These are phyloP conservation scores for Dothideomycetidae sp. DNA, from an alignment of 2,329 filamentous ascomycete species.

Conservation along the genomic window DNA sequence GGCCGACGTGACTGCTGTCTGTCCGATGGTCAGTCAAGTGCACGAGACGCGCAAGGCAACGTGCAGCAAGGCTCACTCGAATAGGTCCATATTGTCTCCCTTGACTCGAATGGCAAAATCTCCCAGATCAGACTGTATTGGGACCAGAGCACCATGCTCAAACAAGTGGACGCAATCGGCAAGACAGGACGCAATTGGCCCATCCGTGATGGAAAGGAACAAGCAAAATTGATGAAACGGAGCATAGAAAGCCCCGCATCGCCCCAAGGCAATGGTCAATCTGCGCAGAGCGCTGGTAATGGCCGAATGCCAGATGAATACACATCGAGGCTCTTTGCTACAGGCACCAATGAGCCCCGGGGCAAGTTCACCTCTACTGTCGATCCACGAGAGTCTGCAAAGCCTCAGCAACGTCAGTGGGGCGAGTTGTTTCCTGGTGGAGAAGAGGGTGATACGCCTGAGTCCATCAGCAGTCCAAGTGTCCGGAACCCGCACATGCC, in stretches of 20 bases:
- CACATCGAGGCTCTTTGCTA: slow-evolving; percentile 45
- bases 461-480: slow-evolving; percentile 19
- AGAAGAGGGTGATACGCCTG: slow-evolving; percentile 20
- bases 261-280: slow-evolving; percentile 20
- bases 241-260: slow-evolving; percentile 23
- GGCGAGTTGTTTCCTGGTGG: slow-evolving; percentile 53
- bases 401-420: slow-evolving; percentile 51
- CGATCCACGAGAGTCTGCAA: slow-evolving; percentile 54
- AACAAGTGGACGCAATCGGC: slow-evolving; percentile 87
- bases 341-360: slow-evolving; percentile 45
- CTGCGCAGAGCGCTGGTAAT: slow-evolving; percentile 11
- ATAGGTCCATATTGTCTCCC: slow-evolving; percentile 71
- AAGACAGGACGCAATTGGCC: slow-evolving; percentile 87
- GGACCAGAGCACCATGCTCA: slow-evolving; percentile 89
- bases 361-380: slow-evolving; percentile 19
- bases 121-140: slow-evolving; percentile 77
- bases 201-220: slow-evolving; percentile 73
- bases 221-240: slow-evolving; percentile 47
- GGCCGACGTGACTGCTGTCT: slow-evolving; percentile 60
- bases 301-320: slow-evolving; percentile 6
- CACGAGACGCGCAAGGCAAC: background rate
- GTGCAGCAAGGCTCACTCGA: slow-evolving; percentile 3
- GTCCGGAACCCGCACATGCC: slow-evolving; percentile 6
- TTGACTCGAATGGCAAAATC: slow-evolving; percentile 65
- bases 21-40: slow-evolving; percentile 59